Base-by-base conservation (phyloP, 2,329 filamentous ascomycete genomes). In the Exophiala lecanii-corni region DNA sequence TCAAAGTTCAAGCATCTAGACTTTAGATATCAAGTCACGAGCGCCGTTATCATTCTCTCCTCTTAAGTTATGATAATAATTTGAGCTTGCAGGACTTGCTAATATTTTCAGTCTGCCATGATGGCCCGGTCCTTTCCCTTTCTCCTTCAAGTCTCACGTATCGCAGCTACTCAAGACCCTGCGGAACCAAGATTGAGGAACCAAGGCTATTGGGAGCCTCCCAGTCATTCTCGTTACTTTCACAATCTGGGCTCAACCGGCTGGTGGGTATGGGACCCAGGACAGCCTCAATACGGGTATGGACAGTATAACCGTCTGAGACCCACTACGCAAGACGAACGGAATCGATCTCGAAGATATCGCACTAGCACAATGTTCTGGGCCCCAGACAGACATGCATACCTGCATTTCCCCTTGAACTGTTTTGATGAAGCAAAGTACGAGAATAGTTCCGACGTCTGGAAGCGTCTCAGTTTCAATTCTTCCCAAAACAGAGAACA, bases 281-380 rank as follows among this genome's bases (percentile, higher is more conserved):
- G 20, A 1, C 23, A 10, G 28, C 7, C 3, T 21, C 16, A 20
- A 17, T 10, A 3, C 37, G 12, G 26, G 36, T 20, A 17, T 9
- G 3, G 5, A n/a, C n/a, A n/a, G n/a, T n/a, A n/a, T n/a, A n/a
- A n/a, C n/a, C n/a, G n/a, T n/a, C n/a, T n/a, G n/a, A n/a, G n/a
- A n/a, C n/a, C n/a, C n/a, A n/a, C n/a, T n/a, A n/a, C n/a, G n/a
- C n/a, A n/a, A 18, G 30, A 34, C 5, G 33, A 17, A 13, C 25
- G 6, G 12, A 12, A n/a, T 13, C 13, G 23, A 32, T 13, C 17
- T 15, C 7, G 5, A 12, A 3, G 2, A 13, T 18, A 32, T 31
- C 43, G 17, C n/a, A 39, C 32, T 13, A 36, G 43, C 18, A 43
- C 43, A 2, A 38, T 50, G 36, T 38, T 50, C 18, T 50, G 47